Base-by-base conservation (phyloP, 2,329 filamentous ascomycete species). In the Epichloe glyceriae region DNA sequence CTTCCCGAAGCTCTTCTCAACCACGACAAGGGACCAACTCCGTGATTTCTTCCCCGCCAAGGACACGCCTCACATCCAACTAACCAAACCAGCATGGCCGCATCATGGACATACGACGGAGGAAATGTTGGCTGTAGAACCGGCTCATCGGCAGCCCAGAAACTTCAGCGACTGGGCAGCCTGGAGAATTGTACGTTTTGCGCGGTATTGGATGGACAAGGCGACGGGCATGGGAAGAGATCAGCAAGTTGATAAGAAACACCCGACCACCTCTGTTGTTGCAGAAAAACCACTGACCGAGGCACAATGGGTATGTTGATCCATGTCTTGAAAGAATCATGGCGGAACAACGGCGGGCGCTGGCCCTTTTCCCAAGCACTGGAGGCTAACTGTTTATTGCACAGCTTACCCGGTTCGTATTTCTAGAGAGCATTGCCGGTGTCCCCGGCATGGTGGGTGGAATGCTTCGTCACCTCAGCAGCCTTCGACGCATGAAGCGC, bases 371-470 rank as follows among this genome's bases (percentile, higher is more conserved):
- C 19, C 22, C 19, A 41, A 41, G 30, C 30, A 30, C 30, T 4
- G 30, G 30, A 19, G 1, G 20, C 47, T 43, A 3, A 49, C 39
- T 11, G 3, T 7, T 11, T 6, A 10, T 7, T n/a, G 11, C 2
- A 49, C 42, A 74, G 74, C 75, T 96, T 59, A 79, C 86, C 46
- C 79, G 91, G 6, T 91, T 95, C 62, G 79, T 98, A 58, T 98
- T 98, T 67, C 77, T 98, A 35, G 93, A 98, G 67, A 90, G 85
- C 46, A 88, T 98, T 39, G 93, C 93, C 12, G 93, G 89, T 35
- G 93, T 97, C 0, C 93, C 93, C 0, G 93, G 93, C 7, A 97
- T 97, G 88, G 91, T 97, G 0, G 93, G 85, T 0, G 93, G 89
- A 20, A 96, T 95, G 86, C 74, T 97, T 15, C 77, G 93, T 35